These are phyloP conservation scores for Coniochaeta sp. DNA, from an alignment of 2,329 filamentous ascomycete genomes.

Conservation along the genomic window DNA sequence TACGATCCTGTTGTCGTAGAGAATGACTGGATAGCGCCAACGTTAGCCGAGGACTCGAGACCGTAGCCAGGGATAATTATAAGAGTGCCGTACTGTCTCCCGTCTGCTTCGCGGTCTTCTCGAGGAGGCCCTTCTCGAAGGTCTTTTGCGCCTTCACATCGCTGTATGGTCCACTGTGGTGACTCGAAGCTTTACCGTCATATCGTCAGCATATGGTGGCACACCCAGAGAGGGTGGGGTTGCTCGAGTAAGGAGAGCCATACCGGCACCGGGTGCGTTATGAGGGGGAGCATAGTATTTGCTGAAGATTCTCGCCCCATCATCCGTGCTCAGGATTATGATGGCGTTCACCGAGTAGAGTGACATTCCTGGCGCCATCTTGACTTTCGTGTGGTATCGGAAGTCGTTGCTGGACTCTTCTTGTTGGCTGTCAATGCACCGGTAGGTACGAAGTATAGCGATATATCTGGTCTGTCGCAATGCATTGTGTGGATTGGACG, in stretches of 20 bases:
- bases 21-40: conserved; percentile 50
- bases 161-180: conserved; percentile 59
- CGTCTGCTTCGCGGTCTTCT: conserved; percentile 93
- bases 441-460: no score
- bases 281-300: conserved; percentile 78
- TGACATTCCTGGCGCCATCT: conserved; percentile 65
- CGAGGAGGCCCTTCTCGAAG: conserved; percentile 91
- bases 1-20: conserved; percentile 94
- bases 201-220: conserved; percentile 25
- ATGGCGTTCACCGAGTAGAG: conserved; percentile 18
- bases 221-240: neutral
- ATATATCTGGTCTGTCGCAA: neutral
- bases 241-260: conserved; percentile 12
- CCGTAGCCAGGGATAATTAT: neutral
- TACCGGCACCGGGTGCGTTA: conserved; percentile 23
- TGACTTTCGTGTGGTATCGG: conserved; percentile 9
- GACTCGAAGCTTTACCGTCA: conserved; percentile 41
- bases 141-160: conserved; percentile 89
- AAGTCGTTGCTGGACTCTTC: neutral
- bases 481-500: neutral
- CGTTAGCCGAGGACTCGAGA: neutral
- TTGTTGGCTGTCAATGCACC: neutral
- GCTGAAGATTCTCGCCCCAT: conserved; percentile 83
- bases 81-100: conserved; percentile 54
- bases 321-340: conserved; percentile 68